Evolutionary conservation across 2,329 filamentous ascomycete species (phyloP), one percentile per base, ranked within the genome.

Genomic region (Monosporascus ibericus): DNA sequence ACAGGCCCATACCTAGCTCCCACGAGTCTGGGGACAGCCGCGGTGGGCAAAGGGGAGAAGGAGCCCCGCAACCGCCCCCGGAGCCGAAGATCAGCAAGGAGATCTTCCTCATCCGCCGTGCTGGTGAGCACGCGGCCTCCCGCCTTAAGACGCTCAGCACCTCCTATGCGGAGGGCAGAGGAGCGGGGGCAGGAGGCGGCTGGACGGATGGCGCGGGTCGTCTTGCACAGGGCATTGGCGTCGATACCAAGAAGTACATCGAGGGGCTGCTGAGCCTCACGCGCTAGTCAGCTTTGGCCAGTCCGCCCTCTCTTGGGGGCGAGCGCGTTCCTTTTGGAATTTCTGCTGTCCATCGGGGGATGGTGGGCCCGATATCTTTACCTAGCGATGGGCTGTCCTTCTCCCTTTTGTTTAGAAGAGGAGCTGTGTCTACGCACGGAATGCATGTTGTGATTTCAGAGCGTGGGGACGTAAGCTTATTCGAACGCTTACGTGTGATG

Each of bases 211-310:
- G 81, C 3, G 80, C 84, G 1, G 79, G 76, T 20, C 78, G 79
- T 51, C 68, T 90, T 58, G 83, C 81, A 0, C 84, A 88, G 62
- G 88, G 87, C 0, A 89, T 92, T 57, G 88, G 88, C 0, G 78
- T 91, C 36, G 88, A 92, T 72, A 89, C 87, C 30, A 79, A 84
- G 67, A 80, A 79, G 64, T 91, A 91, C 67, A 82, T 91, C 4
- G 87, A 91, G 66, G 84, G 83, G 1, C 65, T 92, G 52, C 70
- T 91, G 66, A 88, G 78, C 63, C 66, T 90, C 63, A 55, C 61
- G 11, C 61, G 60, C 38, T 65, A 20, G 50, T 34, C 47, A 3
- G 44, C 18, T 38, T 46, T 34, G 9, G 25, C 25, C 47, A 34
- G 47, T 49, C 51, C 47, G 27, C 22, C 15, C 4, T 37, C n/a